Base-by-base conservation (phyloP, 345 rosid genomes). In the Aegle marmelos region DNA sequence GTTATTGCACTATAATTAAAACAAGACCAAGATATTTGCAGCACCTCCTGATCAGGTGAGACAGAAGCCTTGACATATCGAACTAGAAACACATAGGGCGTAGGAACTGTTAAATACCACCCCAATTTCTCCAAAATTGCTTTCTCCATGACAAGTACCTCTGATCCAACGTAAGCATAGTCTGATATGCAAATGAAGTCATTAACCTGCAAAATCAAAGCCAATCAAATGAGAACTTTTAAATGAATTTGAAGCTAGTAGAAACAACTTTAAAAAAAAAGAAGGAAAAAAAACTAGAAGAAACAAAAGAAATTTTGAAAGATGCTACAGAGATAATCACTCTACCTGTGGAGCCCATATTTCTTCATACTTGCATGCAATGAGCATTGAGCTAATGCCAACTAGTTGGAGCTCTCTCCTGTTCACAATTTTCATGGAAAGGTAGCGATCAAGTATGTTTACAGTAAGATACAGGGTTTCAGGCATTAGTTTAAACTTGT, bases 291-390 rank as follows among this genome's bases (percentile, higher is more conserved):
- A 13, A 37, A 41, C 22, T 41, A 74, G 68, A 5, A 62, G n/a
- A 34, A 22, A 41, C 56, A 37, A 2, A 25, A 36, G 30, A 74
- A 45, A 22, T 64, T 62, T 21, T 9, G 48, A 66, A 27, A 31
- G 1, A 13, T 19, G 67, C 5, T 37, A n/a, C 2, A 63, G 39
- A 76, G 34, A 41, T 11, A 53, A 68, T 6, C 0, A 21, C 28
- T 31, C 6, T 31, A 90, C 92, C 96, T 88, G 89, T 34, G 97
- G 98, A n/a, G 98, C 91, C 98, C 97, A 93, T 67, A 92, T 89
- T 82, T 93, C 99, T 85, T 95, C 98, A 62, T 93, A 93, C 78
- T 95, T 95, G 86, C 95, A 93, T 50, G 98, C 97, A 5, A 91
- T 87, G n/a, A 93, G 93, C 96, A 95, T 85, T 28, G 98, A 86